Evolutionary conservation across 1,284 basidiomycete genomes (phyloP), one percentile per base, ranked within the genome.

Genomic region (Ganoderma sp.): DNA sequence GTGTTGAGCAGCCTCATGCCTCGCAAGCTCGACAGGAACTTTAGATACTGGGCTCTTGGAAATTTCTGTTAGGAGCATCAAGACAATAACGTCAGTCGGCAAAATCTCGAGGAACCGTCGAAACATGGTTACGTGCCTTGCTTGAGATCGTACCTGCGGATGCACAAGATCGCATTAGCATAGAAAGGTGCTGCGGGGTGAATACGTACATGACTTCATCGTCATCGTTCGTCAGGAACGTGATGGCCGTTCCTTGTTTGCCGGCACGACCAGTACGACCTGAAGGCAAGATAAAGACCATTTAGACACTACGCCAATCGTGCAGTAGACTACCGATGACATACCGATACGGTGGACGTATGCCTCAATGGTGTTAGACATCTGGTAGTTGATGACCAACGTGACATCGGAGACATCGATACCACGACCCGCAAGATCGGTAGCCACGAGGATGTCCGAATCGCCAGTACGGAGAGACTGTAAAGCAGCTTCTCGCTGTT

Each of bases 321-420:
- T 56, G 28, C 37, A 45, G 32, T 58, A 37, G 43, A 60, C 45
- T 32, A 42, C 28, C 25, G 34, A 52, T 43, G 15, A 79, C 84
- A 63, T 77, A 90, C 97, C 97, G 75, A 99, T 98, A 79, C 98
- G 91, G 81, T 99, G 97, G 65, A 98, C 93, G 78, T 99, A 99
- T 63, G 93, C 94, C 79, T 99, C 97, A 79, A 99, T 99, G 37
- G 92, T 94, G 75, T 89, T 91, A 12, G 96, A 89, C 96, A 99
- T 99, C 81, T 97, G 95, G 84, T 91, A 99, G 81, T 99, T 99
- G 85, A 99, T 90, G 72, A 99, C 97, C 65, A 98, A 84, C 67
- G 91, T 93, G 69, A 99, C 97, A 79, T 99, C 95, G 71, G 96
- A 94, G 4, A 99, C 95, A 81, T 99, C 98, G 79, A 99, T 99